Evolutionary conservation across 768 basidiomycete genomes (phyloP).

Genomic region (Boletus vermiculosoides): DNA sequence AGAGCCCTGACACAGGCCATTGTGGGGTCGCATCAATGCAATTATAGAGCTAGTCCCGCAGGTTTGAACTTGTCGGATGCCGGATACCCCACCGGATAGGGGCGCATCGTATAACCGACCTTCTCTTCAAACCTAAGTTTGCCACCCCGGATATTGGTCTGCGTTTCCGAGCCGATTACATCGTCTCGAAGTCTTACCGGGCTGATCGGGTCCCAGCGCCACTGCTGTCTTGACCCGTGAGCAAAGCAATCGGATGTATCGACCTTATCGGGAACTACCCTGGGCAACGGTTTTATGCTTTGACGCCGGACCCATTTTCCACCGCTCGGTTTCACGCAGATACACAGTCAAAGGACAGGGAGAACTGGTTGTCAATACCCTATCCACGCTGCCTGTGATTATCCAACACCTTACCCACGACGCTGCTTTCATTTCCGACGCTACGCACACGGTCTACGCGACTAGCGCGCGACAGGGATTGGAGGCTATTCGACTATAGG

Average conservation of each 20-base stretch:
- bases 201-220: neutral
- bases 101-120: neutral
- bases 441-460: constrained; percentile 1
- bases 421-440: constrained; percentile 24
- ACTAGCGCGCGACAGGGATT: constrained; percentile 1
- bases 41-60: constrained; percentile 4
- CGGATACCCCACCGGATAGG: neutral
- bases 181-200: neutral
- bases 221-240: neutral
- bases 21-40: constrained; percentile 8
- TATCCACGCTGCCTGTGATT: neutral
- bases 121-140: constrained; percentile 14
- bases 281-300: neutral
- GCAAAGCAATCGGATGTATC: neutral
- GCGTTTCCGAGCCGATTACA: neutral
- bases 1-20: constrained; percentile 7
- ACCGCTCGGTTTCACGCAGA: neutral
- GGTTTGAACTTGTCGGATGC: neutral
- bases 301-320: neutral
- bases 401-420: constrained; percentile 1
- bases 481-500: neutral
- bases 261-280: constrained; percentile 2
- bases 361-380: neutral
- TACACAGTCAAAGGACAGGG: neutral
- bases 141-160: neutral